phyloP scores from a whole-genome alignment of 345 rosid species.

The Lumnitzera racemosa region DNA sequence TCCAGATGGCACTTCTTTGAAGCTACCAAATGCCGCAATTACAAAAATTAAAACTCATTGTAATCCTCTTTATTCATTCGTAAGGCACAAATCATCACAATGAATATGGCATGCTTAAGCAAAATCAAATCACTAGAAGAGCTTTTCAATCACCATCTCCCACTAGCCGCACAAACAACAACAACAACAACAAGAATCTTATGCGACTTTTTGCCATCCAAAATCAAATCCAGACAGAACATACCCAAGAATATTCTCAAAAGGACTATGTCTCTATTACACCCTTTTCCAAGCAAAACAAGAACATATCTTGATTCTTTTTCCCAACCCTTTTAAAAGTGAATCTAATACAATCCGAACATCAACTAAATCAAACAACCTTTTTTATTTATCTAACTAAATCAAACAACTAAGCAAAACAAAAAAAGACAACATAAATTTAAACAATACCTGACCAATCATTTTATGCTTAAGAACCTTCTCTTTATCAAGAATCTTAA shows the following conservation, averaged over 20 bases:
- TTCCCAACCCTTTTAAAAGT: neutral
- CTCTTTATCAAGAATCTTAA: constrained; percentile 92
- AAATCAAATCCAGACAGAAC: neutral
- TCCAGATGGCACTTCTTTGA: too few species aligned
- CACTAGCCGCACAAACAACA: too few species aligned
- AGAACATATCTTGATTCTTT: neutral
- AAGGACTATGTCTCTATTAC: neutral
- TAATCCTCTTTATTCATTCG: too few species aligned
- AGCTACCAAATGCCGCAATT: too few species aligned
- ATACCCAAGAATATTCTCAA: neutral
- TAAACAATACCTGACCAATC: constrained; percentile 67
- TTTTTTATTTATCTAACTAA: neutral
- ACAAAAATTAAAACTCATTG: too few species aligned
- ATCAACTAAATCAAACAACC: neutral
- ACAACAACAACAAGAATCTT: neutral
- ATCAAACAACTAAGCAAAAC: neutral
- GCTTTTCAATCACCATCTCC: too few species aligned
- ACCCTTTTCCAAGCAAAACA: neutral
- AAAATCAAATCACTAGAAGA: too few species aligned
- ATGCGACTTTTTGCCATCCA: too few species aligned
- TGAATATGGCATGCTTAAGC: too few species aligned
- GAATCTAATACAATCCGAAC: neutral
- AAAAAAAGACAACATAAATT: neutral
- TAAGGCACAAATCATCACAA: too few species aligned
- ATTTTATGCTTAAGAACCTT: constrained; percentile 81